phyloP scores from a whole-genome alignment of 345 rosid genomes.

The Linum lewisii region DNA sequence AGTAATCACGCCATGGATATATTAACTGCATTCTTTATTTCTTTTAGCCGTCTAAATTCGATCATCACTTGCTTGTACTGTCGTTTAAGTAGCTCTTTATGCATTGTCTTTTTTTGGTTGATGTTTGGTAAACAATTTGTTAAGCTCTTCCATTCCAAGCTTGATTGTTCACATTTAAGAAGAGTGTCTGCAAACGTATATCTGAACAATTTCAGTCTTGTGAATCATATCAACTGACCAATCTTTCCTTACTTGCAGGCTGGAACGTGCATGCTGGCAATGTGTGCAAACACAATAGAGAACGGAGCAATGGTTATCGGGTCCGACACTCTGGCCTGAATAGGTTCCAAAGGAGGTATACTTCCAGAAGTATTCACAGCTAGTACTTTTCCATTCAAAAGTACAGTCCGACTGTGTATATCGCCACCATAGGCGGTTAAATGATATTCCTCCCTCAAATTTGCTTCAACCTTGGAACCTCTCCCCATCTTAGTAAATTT shows the following conservation, averaged over 20 bases:
- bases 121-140: neutral
- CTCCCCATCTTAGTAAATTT: constrained; percentile 22
- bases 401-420: constrained; percentile 33
- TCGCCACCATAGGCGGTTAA: constrained; percentile 33
- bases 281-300: constrained; percentile 31
- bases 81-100: too few relatives aligned
- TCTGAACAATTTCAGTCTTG: neutral
- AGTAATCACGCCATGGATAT: too few relatives aligned
- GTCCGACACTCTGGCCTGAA: constrained; percentile 12
- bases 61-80: too few relatives aligned
- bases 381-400: constrained; percentile 36
- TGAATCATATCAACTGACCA: neutral
- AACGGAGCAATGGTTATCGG: constrained; percentile 34
- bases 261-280: constrained; percentile 22
- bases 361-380: constrained; percentile 16
- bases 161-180: neutral
- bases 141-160: neutral
- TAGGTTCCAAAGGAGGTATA: constrained; percentile 31
- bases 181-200: neutral
- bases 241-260: constrained; percentile 22
- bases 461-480: constrained; percentile 10
- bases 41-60: too few relatives aligned
- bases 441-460: constrained; percentile 36
- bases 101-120: neutral
- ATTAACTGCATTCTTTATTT: too few relatives aligned